These are phyloP conservation scores for Puya raimondii DNA, from an alignment of 176 grass and related monocot species.

Conservation along the genomic window DNA sequence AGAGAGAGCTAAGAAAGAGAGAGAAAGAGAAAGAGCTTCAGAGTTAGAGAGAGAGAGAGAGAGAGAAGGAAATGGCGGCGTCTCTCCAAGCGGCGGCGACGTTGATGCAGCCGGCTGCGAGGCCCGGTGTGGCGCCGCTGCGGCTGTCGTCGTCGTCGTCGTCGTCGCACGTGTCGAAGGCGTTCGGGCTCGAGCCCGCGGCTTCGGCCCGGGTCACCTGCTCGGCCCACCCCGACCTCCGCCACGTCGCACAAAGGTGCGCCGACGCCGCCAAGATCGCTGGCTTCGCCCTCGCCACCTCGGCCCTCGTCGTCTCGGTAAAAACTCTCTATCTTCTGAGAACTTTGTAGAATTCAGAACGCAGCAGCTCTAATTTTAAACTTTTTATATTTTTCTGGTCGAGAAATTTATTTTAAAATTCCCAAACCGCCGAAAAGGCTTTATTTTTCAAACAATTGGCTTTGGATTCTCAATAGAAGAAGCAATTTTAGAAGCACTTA, in stretches of 20 bases:
- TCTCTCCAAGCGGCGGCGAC: constrained; percentile 82
- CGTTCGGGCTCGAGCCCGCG: constrained; percentile 24
- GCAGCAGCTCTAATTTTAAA: no score
- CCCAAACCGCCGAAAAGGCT: no score
- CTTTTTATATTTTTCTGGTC: no score
- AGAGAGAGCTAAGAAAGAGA: background rate
- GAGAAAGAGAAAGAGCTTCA: constrained; percentile 29
- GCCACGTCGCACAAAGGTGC: constrained; percentile 46
- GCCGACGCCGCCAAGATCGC: constrained; percentile 61
- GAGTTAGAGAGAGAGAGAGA: background rate
- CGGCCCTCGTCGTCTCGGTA: constrained; percentile 71
- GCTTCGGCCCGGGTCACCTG: constrained; percentile 35
- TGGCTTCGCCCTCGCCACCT: constrained; percentile 77
- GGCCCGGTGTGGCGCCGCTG: constrained; percentile 23
- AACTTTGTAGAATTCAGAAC: background rate
- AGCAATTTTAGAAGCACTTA: no score
- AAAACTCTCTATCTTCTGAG: background rate
- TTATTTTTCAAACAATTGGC: no score
- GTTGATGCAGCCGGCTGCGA: constrained; percentile 68
- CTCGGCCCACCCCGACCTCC: constrained; percentile 48
- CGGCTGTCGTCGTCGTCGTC: constrained; percentile 1
- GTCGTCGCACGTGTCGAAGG: constrained; percentile 34
- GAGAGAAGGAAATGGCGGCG: constrained; percentile 44
- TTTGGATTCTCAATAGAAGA: no score
- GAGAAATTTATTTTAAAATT: no score